A percentile compares a stretch with the other conserved stretches of the same genome.
These are phyloP conservation scores for Fusarium coicis DNA, from an alignment of 2,329 filamentous ascomycete species.

Conservation along the genomic window DNA sequence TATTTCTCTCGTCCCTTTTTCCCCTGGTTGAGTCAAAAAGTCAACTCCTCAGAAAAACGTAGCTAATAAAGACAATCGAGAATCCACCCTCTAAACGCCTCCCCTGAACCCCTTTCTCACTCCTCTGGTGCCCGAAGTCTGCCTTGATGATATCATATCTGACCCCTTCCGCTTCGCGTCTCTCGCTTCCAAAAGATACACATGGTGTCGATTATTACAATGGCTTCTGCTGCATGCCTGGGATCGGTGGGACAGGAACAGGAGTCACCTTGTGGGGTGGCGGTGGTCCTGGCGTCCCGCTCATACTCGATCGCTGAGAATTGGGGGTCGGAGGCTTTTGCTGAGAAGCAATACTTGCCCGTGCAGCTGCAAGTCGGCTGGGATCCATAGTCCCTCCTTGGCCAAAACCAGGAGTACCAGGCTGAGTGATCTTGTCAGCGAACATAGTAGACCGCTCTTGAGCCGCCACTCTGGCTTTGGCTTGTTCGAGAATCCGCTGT, in stretches of 20 bases:
- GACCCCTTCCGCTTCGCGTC: constrained; percentile 8
- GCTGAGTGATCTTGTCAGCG: constrained; percentile 59
- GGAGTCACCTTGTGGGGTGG: constrained; percentile 57
- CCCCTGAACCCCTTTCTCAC: constrained; percentile 20
- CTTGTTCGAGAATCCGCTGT: constrained; percentile 62
- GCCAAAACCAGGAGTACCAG: constrained; percentile 49
- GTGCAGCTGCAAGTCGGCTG: constrained; percentile 47
- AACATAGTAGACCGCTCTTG: constrained; percentile 56
- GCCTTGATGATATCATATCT: not conserved
- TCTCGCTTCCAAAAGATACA: constrained; percentile 16
- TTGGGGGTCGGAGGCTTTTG: constrained; percentile 53
- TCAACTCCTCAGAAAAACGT: constrained; percentile 33
- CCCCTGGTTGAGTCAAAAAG: constrained; percentile 29
- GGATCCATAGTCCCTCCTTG: constrained; percentile 45
- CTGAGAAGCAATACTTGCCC: constrained; percentile 51
- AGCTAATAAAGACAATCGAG: constrained; percentile 36
- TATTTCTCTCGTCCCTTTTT: constrained; percentile 24
- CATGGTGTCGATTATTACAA: constrained; percentile 29
- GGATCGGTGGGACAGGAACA: constrained; percentile 56
- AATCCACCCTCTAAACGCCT: constrained; percentile 44
- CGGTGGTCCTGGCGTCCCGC: constrained; percentile 50
- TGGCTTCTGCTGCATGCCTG: constrained; percentile 49
- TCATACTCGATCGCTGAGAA: constrained; percentile 45
- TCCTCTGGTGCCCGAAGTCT: constrained; percentile 1
- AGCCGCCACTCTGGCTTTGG: constrained; percentile 59